Conservation (phyloP, 805 yeast genomes). For the Pichia paraexigua region DNA sequence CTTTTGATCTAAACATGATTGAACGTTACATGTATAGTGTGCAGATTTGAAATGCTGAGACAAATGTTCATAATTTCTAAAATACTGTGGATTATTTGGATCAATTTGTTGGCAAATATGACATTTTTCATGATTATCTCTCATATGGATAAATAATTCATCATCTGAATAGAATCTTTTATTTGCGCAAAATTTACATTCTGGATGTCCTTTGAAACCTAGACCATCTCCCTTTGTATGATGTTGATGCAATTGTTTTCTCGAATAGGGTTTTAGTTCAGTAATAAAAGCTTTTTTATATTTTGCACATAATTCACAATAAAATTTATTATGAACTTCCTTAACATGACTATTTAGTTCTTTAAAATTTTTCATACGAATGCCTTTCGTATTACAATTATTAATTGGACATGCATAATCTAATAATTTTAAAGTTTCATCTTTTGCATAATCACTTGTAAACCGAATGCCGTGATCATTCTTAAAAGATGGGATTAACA, state of each 20-base stretch:
- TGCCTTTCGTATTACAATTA: conserved; percentile 14
- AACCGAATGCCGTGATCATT: conserved; percentile 50
- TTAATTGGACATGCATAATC: conserved; percentile 47
- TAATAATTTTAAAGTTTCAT: conserved; percentile 44
- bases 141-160: conserved; percentile 73
- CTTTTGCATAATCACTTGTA: conserved; percentile 42
- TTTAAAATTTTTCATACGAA: conserved; percentile 41
- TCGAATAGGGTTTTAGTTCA: conserved; percentile 58
- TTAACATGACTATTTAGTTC: conserved; percentile 59
- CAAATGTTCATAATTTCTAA: conserved; percentile 65
- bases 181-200: conserved; percentile 71
- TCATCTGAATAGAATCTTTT: conserved; percentile 80
- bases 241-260: conserved; percentile 60
- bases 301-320: conserved; percentile 72
- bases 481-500: conserved; percentile 18
- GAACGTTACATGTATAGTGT: conserved; percentile 75
- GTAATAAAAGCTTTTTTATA: conserved; percentile 68
- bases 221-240: conserved; percentile 62
- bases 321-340: conserved; percentile 49
- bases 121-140: conserved; percentile 82
- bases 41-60: conserved; percentile 63
- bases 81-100: conserved; percentile 61
- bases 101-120: conserved; percentile 74
- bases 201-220: conserved; percentile 86
- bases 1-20: conserved; percentile 74